phyloP scores from a whole-genome alignment of 2,329 filamentous ascomycete species.

The Colletotrichum tofieldiae region DNA sequence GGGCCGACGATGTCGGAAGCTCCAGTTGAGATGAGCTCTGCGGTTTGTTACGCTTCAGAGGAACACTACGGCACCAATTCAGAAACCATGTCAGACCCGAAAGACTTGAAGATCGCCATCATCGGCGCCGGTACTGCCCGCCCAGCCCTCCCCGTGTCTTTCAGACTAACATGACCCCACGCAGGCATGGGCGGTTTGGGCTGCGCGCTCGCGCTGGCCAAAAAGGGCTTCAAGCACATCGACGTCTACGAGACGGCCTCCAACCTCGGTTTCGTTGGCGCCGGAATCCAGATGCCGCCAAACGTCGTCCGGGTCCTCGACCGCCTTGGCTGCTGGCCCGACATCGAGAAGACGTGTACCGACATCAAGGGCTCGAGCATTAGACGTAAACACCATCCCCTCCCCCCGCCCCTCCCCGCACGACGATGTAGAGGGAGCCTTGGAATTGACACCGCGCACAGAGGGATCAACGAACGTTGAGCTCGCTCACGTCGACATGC shows the following conservation, averaged over 20 bases:
- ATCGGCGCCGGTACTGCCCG: slow-evolving; percentile 62
- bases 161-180: slow-evolving; percentile 15
- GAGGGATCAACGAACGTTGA: slow-evolving; percentile 80
- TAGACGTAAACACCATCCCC: slow-evolving; percentile 65
- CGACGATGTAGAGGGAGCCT: neutral
- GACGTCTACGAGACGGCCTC: slow-evolving; percentile 82
- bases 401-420: neutral
- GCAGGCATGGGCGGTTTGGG: slow-evolving; percentile 85
- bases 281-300: slow-evolving; percentile 87
- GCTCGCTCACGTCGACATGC: slow-evolving; percentile 79
- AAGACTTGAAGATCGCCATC: slow-evolving; percentile 60
- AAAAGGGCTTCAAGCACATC: slow-evolving; percentile 82
- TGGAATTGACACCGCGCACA: slow-evolving; percentile 45
- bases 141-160: neutral
- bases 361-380: slow-evolving; percentile 81
- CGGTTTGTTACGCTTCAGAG: slow-evolving; percentile 15
- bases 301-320: slow-evolving; percentile 87
- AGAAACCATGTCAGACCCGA: slow-evolving; percentile 50
- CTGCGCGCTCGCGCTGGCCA: slow-evolving; percentile 80
- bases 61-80: neutral
- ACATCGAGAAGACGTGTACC: slow-evolving; percentile 80
- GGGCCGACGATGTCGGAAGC: neutral
- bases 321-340: slow-evolving; percentile 79
- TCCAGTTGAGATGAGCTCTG: slow-evolving; percentile 4
- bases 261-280: slow-evolving; percentile 84